Conservation (phyloP, 73 alveolate genomes). For the Paramecium pentaurelia region DNA sequence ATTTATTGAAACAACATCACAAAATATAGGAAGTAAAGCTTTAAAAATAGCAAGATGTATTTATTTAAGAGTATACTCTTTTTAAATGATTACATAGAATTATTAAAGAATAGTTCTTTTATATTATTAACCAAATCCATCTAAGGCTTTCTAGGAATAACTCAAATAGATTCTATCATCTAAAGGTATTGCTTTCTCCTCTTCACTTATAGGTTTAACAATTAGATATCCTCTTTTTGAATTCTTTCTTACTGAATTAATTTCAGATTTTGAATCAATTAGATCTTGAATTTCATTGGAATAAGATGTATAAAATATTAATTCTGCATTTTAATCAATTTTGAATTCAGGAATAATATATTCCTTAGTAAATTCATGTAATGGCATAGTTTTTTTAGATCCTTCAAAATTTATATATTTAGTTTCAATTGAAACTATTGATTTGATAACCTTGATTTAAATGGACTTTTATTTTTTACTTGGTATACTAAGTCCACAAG, state of each 20-base stretch:
- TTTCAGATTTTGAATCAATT: not conserved
- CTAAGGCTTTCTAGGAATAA: not conserved
- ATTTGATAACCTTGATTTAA: not conserved
- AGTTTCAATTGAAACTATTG: not conserved
- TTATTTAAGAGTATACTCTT: not conserved
- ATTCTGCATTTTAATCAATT: not conserved
- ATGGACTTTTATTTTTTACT: constrained; percentile 40
- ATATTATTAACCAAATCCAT: not conserved
- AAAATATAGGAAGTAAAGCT: not conserved
- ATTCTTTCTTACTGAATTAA: not conserved
- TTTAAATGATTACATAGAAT: not conserved
- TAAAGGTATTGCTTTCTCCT: not conserved
- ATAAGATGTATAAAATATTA: not conserved
- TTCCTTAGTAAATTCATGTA: not conserved
- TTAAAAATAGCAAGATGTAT: not conserved
- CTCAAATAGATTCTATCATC: not conserved
- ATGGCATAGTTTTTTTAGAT: not conserved
- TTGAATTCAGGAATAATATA: not conserved
- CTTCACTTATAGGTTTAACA: not conserved
- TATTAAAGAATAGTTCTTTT: not conserved
- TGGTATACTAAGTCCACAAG: constrained; percentile 92
- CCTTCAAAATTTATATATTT: not conserved
- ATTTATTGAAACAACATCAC: not conserved
- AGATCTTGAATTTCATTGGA: not conserved
- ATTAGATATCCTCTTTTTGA: not conserved